Base-by-base conservation (phyloP, 106 monocot genomes). In the Amphibolis antarctica region DNA sequence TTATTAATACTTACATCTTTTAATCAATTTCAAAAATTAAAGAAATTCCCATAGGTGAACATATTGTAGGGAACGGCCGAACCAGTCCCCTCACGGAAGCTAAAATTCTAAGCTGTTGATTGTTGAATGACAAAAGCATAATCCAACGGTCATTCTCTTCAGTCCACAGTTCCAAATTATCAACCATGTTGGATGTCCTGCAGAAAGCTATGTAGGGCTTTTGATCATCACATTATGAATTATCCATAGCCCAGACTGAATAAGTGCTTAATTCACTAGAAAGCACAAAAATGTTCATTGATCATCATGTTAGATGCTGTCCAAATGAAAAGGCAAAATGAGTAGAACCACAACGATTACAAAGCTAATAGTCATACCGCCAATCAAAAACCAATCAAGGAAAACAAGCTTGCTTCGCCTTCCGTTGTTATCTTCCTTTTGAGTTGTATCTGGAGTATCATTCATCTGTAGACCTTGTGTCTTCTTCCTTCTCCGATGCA, bases 321-420 rank as follows among this genome's bases (percentile, higher is more conserved):
- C 43, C 9, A 42, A 42, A 4, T 7, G 11, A 47, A 46, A 46
- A 63, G 79, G 63, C 25, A 73, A 58, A 26, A 57, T 4, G 1
- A 89, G 28, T 12, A 84, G 14, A 44, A 42, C 44, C n/a, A 76
- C 59, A 51, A 82, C 80, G 9, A 65, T 53, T 14, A 82, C 20
- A 53, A 68, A 73, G 57, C 83, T 86, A 10, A 69, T 22, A 21
- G 76, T 4, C 44, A 86, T 74, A 47, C 83, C 84, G 36, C 47
- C 44, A 56, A 84, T 3, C 28, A 89, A 58, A 26, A 81, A 51
- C 69, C 73, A 74, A 74, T 86, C 93, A 30, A 83, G 0, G 29
- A 62, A 55, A 46, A 43, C 55, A 1, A 79, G 36, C 60, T 66
- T 71, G 27, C 43, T 58, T 24, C 22, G 14, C 14, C 30, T 11